Conservation (phyloP, 1,284 basidiomycete species). For the Malassezia globosa region DNA sequence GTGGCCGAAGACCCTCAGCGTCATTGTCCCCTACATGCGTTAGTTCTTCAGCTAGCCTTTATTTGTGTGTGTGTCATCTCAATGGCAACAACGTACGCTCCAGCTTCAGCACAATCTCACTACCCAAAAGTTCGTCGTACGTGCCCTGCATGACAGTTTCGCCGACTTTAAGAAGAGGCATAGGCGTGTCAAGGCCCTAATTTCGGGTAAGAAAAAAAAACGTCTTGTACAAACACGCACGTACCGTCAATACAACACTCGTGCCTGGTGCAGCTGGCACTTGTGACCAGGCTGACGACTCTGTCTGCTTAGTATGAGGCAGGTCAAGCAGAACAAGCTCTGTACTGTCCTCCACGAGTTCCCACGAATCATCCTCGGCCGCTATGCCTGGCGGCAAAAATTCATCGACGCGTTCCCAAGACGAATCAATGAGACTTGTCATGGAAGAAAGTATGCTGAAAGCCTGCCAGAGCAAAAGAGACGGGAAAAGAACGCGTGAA, state of each 20-base stretch:
- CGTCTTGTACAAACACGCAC: too few relatives aligned
- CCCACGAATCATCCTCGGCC: constrained; percentile 1
- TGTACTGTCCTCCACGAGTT: constrained; percentile 6
- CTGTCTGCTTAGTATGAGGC: neutral
- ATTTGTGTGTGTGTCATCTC: too few relatives aligned
- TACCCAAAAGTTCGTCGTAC: constrained; percentile 14
- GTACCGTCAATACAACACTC: constrained; percentile 7
- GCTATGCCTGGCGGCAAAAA: neutral
- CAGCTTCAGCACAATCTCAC: constrained; percentile 11
- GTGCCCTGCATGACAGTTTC: constrained; percentile 10
- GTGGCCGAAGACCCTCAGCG: neutral
- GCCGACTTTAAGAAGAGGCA: constrained; percentile 13
- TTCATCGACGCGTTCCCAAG: constrained; percentile 12
- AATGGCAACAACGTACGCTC: too few relatives aligned
- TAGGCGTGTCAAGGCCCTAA: constrained; percentile 14
- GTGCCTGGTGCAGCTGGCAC: constrained; percentile 5
- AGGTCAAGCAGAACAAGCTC: constrained; percentile 11
- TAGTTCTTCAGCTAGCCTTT: too few relatives aligned
- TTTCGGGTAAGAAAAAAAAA: too few relatives aligned
- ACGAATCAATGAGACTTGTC: constrained; percentile 13
- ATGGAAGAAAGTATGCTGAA: too few relatives aligned
- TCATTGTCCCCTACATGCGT: neutral
- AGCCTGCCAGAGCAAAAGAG: too few relatives aligned
- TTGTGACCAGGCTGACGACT: neutral
- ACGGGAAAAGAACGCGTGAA: too few relatives aligned